phyloP scores from a whole-genome alignment of 495 filamentous ascomycete species.

The Neurospora discreta region DNA sequence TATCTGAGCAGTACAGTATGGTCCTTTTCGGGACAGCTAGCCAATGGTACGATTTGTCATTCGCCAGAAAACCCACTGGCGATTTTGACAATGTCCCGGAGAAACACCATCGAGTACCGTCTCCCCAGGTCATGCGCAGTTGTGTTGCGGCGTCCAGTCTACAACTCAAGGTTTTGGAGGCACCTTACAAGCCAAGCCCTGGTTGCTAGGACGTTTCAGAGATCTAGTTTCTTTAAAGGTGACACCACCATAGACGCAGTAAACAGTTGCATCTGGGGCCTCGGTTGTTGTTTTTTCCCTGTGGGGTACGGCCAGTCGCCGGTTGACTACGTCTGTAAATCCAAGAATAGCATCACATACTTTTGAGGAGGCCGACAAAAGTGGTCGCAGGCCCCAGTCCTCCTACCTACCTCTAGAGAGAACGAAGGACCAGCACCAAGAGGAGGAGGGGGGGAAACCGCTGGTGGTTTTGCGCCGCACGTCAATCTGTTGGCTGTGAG shows the following conservation, averaged over 20 bases:
- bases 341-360: background rate
- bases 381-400: background rate
- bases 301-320: background rate
- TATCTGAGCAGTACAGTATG: background rate
- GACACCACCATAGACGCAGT: background rate
- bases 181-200: background rate
- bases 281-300: background rate
- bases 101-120: background rate
- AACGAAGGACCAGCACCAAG: background rate
- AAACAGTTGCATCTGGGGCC: background rate
- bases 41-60: background rate
- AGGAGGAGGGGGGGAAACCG: background rate
- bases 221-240: background rate
- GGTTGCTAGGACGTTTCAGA: background rate
- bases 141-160: background rate
- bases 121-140: background rate
- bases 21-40: background rate
- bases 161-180: background rate
- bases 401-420: background rate
- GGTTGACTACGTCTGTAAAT: background rate
- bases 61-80: background rate
- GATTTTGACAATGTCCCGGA: background rate
- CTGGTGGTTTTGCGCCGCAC: background rate
- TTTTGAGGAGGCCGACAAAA: background rate
- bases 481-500: background rate